Percentiles rank a stretch among this genome's conserved stretches.
phyloP scores from a whole-genome alignment of 1,284 basidiomycete genomes.

The Xerocomus nothofagi region DNA sequence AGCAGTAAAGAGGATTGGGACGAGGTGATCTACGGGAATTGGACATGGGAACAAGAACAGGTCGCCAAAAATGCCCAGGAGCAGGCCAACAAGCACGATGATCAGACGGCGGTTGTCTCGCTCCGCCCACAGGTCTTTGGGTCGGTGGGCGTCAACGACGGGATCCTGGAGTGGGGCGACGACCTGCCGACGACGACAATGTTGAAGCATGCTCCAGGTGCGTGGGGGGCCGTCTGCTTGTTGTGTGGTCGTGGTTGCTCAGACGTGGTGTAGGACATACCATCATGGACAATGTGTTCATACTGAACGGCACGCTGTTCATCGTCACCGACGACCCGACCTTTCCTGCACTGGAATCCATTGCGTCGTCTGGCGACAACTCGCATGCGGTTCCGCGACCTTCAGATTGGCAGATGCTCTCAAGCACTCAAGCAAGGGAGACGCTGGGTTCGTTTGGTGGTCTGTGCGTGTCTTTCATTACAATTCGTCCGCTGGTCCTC shows the following conservation, averaged over 20 bases:
- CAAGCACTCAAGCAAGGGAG: constrained; percentile 49
- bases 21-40: constrained; percentile 60
- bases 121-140: constrained; percentile 38
- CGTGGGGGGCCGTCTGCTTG: constrained; percentile 15
- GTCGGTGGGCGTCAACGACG: constrained; percentile 49
- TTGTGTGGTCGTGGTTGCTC: not conserved
- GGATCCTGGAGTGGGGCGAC: constrained; percentile 51
- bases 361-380: constrained; percentile 46
- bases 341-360: constrained; percentile 51
- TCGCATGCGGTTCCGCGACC: constrained; percentile 47
- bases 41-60: constrained; percentile 60
- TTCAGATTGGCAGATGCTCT: constrained; percentile 65
- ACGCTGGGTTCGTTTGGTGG: constrained; percentile 58
- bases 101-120: not conserved
- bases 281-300: constrained; percentile 73
- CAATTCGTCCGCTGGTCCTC: not conserved
- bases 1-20: constrained; percentile 52
- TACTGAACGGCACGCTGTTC: constrained; percentile 68
- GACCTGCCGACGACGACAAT: constrained; percentile 52
- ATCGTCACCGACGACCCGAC: constrained; percentile 59
- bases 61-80: constrained; percentile 50
- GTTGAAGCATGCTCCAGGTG: constrained; percentile 62
- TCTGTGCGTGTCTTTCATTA: constrained; percentile 40
- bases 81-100: constrained; percentile 38
- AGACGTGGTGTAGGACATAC: constrained; percentile 62